Percentiles rank a stretch among this genome's conserved stretches.
phyloP scores from a whole-genome alignment of 2,329 filamentous ascomycete species.

The Ustulina deusta region DNA sequence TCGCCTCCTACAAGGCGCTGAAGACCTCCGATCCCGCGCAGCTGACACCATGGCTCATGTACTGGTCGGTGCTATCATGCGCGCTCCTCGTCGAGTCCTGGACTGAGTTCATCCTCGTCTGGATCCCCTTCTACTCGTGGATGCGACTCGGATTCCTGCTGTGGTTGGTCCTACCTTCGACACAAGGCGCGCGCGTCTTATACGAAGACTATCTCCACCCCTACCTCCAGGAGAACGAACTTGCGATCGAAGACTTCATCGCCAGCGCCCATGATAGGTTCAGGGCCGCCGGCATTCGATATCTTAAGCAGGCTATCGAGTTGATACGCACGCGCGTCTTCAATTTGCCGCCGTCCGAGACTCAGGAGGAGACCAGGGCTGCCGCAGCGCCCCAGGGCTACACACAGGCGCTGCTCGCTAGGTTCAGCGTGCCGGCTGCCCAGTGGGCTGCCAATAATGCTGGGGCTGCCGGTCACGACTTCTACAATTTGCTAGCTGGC shows the following conservation, averaged over 20 bases:
- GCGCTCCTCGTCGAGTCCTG: slow-evolving; percentile 86
- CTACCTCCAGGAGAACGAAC: slow-evolving; percentile 87
- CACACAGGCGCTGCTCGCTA: slow-evolving; percentile 82
- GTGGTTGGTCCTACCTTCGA: slow-evolving; percentile 96
- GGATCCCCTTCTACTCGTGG: slow-evolving; percentile 95
- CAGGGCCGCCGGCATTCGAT: slow-evolving; percentile 80
- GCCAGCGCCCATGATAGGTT: slow-evolving; percentile 82
- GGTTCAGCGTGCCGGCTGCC: slow-evolving; percentile 85
- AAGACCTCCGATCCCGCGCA: slow-evolving; percentile 90
- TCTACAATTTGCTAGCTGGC: slow-evolving; percentile 81
- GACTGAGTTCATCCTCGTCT: slow-evolving; percentile 86
- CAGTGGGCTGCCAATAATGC: slow-evolving; percentile 63
- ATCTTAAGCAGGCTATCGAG: slow-evolving; percentile 78
- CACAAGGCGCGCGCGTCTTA: slow-evolving; percentile 88
- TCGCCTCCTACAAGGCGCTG: slow-evolving; percentile 97
- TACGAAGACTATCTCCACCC: slow-evolving; percentile 90
- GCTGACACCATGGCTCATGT: slow-evolving; percentile 98
- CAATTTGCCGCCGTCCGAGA: slow-evolving; percentile 73
- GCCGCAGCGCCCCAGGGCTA: slow-evolving; percentile 69
- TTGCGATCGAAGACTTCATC: slow-evolving; percentile 91
- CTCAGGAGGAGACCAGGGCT: slow-evolving; percentile 54
- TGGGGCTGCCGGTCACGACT: slow-evolving; percentile 67
- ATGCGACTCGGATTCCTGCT: slow-evolving; percentile 87
- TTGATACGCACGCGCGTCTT: slow-evolving; percentile 80
- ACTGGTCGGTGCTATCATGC: slow-evolving; percentile 93